Conservation (phyloP, 1,284 basidiomycete species). For the Apiotrichum gracile region DNA sequence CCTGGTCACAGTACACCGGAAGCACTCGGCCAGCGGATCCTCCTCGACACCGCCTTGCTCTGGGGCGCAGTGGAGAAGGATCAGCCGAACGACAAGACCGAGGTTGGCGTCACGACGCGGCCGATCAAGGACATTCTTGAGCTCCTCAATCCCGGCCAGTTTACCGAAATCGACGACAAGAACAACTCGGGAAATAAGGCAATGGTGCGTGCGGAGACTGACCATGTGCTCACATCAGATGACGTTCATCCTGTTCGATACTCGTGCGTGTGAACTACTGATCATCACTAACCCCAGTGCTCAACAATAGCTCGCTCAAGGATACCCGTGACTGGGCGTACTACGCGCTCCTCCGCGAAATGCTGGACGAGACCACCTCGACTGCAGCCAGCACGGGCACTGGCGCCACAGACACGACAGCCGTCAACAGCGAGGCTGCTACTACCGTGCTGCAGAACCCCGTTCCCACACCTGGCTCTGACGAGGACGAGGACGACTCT, state of each 20-base stretch:
- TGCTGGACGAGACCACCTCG: background rate
- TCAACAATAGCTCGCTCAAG: background rate
- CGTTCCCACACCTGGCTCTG: too few relatives aligned
- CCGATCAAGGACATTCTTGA: background rate
- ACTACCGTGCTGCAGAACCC: too few relatives aligned
- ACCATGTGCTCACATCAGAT: background rate
- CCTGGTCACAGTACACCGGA: slow-evolving; percentile 20
- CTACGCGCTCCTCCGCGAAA: background rate
- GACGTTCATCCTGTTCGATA: background rate
- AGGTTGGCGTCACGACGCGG: slow-evolving; percentile 4
- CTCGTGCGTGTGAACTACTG: background rate
- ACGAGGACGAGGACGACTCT: background rate
- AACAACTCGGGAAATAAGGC: slow-evolving; percentile 29
- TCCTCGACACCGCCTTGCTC: slow-evolving; percentile 36
- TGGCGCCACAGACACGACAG: background rate
- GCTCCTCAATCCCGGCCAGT: background rate
- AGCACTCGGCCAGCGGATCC: slow-evolving; percentile 22
- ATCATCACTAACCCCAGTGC: background rate
- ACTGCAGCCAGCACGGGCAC: background rate
- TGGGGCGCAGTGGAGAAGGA: slow-evolving; percentile 29
- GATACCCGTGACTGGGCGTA: background rate
- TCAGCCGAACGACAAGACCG: slow-evolving; percentile 14
- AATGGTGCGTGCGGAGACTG: background rate
- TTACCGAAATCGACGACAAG: background rate
- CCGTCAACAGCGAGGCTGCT: background rate